Percentiles rank a stretch among this genome's conserved stretches.
Conservation (phyloP, 2,329 filamentous ascomycete genomes). For the Fusarium sororula region DNA sequence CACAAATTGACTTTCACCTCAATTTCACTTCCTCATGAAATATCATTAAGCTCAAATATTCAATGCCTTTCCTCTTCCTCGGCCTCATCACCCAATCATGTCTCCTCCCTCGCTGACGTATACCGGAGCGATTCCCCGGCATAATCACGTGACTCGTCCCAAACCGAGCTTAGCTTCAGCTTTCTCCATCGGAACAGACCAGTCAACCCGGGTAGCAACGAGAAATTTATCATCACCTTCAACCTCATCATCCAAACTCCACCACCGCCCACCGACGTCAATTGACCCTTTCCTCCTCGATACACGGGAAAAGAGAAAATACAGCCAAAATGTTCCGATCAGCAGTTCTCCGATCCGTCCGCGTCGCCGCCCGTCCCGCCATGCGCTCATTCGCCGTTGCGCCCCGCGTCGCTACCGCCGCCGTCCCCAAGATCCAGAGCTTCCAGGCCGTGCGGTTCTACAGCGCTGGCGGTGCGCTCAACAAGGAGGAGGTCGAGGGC, state of each 20-base stretch:
- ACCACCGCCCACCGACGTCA: constrained; percentile 19
- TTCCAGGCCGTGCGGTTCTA: constrained; percentile 83
- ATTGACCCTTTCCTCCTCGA: constrained; percentile 22
- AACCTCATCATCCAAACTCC: constrained; percentile 25
- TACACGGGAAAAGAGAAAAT: neutral
- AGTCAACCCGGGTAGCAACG: constrained; percentile 47
- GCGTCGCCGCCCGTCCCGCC: constrained; percentile 61
- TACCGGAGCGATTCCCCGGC: neutral
- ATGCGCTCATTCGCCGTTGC: constrained; percentile 69
- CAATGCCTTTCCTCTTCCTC: constrained; percentile 9
- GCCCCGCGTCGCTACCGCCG: constrained; percentile 65
- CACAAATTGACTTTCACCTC: neutral
- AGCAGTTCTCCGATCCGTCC: constrained; percentile 78
- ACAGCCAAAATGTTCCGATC: constrained; percentile 82
- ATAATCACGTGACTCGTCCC: constrained; percentile 38
- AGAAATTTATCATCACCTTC: constrained; percentile 57
- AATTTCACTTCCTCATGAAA: neutral
- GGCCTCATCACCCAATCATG: constrained; percentile 21
- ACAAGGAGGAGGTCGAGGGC: constrained; percentile 86
- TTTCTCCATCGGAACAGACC: constrained; percentile 31
- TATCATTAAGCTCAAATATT: neutral
- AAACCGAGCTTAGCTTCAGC: constrained; percentile 40
- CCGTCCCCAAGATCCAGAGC: constrained; percentile 68
- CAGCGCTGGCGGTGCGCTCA: constrained; percentile 80
- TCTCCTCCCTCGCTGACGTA: constrained; percentile 29